Base-by-base conservation (phyloP, 148 eudicot species). In the Silene uniflora region DNA sequence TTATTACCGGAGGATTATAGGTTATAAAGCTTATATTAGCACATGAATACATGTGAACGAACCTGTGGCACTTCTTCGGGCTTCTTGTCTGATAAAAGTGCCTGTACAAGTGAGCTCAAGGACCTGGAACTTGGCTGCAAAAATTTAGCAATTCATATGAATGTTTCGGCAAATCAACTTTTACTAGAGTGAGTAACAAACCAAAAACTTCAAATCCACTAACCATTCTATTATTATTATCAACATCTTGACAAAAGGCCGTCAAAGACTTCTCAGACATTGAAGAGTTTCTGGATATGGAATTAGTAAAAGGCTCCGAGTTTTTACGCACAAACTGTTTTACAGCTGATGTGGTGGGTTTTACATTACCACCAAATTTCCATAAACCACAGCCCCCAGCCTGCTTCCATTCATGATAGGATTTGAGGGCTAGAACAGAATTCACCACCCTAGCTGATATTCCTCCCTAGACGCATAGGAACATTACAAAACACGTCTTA, bases 21-120 rank as follows among this genome's bases (percentile, higher is more conserved):
- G 63, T 60, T 22, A 21, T 29, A 64, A 32, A 25, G 71, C 71
- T 39, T 42, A 39, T 67, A 39, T 67, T 0, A 32, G 35, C 5
- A 46, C 56, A 69, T 70, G 61, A 25, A 49, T 11, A 29, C 24
- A 64, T 62, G 10, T 27, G 75, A 67, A 79, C 90, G 78, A 83
- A 95, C 99, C 81, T 77, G 91, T 72, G 97, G 99, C 82, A 95
- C 88, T 83, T 95, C 99, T 75, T 95, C 97, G 63, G 96, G 97
- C 77, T 86, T 95, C 83, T 90, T 95, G 76, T 95, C 97, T 27
- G 81, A 78, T 74, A 95, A 83, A 77, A 88, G 81, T 25, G 92
- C 89, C 73, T 91, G 99, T 75, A 95, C 87, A 82, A 95, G 99
- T 83, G 78, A 72, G 74, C 89, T 87, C 83, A 95, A 81, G 47